phyloP scores from a whole-genome alignment of 495 filamentous ascomycete genomes.

The Xylaria longipes region DNA sequence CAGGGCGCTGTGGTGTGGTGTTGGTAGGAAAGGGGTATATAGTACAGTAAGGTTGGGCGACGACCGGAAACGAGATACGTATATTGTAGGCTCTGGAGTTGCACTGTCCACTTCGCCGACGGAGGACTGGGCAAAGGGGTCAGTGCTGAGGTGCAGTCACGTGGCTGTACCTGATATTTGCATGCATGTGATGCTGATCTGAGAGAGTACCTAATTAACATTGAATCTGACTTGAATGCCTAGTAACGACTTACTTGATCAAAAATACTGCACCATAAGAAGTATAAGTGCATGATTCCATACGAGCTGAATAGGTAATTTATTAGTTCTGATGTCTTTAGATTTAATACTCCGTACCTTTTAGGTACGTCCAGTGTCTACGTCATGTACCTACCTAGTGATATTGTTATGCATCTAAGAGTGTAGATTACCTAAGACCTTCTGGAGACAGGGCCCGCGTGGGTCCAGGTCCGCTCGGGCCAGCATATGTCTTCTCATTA shows the following conservation, averaged over 20 bases:
- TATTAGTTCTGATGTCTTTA: neutral
- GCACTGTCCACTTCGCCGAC: neutral
- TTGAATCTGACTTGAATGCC: neutral
- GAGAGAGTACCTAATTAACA: too few relatives aligned
- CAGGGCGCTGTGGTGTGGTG: constrained; percentile 25
- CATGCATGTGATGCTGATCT: neutral
- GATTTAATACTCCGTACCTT: neutral
- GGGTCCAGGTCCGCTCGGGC: too few relatives aligned
- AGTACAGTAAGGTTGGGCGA: constrained; percentile 17
- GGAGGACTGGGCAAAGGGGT: constrained; percentile 2
- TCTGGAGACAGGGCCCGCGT: too few relatives aligned
- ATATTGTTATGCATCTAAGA: neutral
- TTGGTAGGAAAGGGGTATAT: constrained; percentile 2
- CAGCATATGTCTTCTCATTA: neutral
- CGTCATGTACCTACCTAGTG: neutral
- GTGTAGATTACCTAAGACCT: neutral
- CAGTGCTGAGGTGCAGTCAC: constrained; percentile 6
- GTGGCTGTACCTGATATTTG: neutral
- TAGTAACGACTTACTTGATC: too few relatives aligned
- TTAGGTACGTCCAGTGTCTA: neutral
- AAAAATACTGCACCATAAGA: too few relatives aligned
- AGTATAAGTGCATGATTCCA: too few relatives aligned
- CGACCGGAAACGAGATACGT: constrained; percentile 2
- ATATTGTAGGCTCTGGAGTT: constrained; percentile 1
- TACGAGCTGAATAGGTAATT: too few relatives aligned